Evolutionary conservation across 208 protist genomes (phyloP), one percentile per base, ranked within the genome.

Genomic region (Phytomonas francai): DNA sequence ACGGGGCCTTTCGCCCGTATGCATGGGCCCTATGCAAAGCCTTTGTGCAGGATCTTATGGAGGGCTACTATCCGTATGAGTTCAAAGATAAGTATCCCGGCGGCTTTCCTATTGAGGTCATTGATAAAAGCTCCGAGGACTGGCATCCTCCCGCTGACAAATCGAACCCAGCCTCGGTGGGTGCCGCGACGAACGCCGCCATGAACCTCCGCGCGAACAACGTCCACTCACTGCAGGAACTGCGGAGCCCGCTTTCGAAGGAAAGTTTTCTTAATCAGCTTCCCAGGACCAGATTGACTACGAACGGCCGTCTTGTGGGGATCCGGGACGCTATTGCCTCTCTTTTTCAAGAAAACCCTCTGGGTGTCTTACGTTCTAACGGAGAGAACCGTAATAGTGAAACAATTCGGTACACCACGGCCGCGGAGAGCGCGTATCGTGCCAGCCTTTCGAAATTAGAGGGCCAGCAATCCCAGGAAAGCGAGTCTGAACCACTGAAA

Each of bases 21-120:
- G 84, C 83, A 12, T 95, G 91, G 87, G 76, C 88, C 19, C 76
- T 95, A 0, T 95, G 88, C 67, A 86, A 90, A 34, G 89, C 90
- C 60, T 93, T 97, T 54, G 36, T 97, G 27, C 76, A 84, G 51
- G 93, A 97, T 68, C 77, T 97, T 29, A 74, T 68, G n/a, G 93
- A 97, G n/a, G 93, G 93, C 34, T 97, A 87, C 68, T 97, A 97
- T 68, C 93, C 93, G 0, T 97, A 97, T 70, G 93, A 97, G 67
- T 96, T 95, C 79, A 95, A 96, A 68, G 88, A 97, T 28, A 82
- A 80, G 66, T 97, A 94, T 78, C 93, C 93, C 16, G 90, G 94
- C 29, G 93, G 93, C 59, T 92, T 95, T 67, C 87, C 89, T 0
- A 89, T 97, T 59, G 85, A 94, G 64, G 76, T 96, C 45, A 80